phyloP scores from a whole-genome alignment of 139 green algal genomes.

The Tetradesmus obliquus region DNA sequence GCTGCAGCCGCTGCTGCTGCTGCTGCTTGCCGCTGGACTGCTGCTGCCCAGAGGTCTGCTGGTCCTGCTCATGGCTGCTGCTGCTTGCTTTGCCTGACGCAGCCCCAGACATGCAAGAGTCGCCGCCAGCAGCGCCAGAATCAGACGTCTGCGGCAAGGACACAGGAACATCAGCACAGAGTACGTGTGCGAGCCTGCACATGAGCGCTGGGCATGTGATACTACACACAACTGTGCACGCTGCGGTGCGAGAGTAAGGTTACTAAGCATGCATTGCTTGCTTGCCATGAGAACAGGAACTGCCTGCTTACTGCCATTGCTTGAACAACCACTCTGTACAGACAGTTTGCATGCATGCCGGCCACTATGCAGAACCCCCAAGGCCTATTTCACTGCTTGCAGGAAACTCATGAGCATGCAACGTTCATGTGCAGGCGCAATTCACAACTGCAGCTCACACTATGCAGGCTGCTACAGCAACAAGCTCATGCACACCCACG shows the following conservation, averaged over 20 bases:
- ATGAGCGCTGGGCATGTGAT: too few relatives aligned
- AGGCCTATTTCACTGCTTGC: background rate
- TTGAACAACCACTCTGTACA: too few relatives aligned
- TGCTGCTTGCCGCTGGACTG: constrained; percentile 22
- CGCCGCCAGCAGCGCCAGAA: constrained; percentile 34
- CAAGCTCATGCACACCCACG: background rate
- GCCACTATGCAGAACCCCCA: background rate
- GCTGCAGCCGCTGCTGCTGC: background rate
- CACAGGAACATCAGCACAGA: background rate
- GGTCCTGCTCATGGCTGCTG: constrained; percentile 28
- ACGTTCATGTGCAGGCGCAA: too few relatives aligned
- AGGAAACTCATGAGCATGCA: background rate
- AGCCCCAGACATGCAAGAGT: constrained; percentile 32
- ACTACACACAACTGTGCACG: background rate
- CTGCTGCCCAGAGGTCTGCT: constrained; percentile 35
- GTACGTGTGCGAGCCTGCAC: background rate
- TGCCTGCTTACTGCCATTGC: too few relatives aligned
- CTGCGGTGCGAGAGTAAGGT: too few relatives aligned
- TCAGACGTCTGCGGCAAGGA: constrained; percentile 30
- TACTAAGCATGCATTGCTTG: too few relatives aligned
- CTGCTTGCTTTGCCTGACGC: constrained; percentile 17
- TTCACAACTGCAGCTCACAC: too few relatives aligned
- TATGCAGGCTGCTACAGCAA: background rate
- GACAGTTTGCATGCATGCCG: too few relatives aligned
- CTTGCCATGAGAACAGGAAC: too few relatives aligned